A percentile compares a stretch with the other conserved stretches of the same genome.
Evolutionary conservation across 1,284 basidiomycete species (phyloP).

Genomic region (Neonothopanus nambi): DNA sequence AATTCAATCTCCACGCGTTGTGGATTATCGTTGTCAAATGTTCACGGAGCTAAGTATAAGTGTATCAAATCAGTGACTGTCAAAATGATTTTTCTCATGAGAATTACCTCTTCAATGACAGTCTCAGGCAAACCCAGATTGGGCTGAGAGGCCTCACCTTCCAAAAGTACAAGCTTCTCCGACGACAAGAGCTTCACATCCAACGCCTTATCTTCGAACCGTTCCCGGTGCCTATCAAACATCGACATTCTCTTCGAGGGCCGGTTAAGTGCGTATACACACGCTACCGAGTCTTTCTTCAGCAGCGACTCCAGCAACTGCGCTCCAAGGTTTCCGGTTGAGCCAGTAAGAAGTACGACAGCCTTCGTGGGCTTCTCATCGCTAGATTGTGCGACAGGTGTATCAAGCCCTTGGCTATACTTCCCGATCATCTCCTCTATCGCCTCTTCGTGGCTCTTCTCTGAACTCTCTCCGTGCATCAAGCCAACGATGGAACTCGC

Average conservation of each 20-base stretch:
- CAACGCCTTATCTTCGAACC: conserved; percentile 32
- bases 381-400: not conserved
- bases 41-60: conserved; percentile 2
- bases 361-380: conserved; percentile 22
- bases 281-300: conserved; percentile 24
- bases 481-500: conserved; percentile 13
- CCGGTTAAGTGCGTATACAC: conserved; percentile 35
- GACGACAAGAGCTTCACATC: conserved; percentile 28
- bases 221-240: conserved; percentile 24
- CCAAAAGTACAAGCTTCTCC: conserved; percentile 30
- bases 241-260: conserved; percentile 15
- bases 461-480: not conserved
- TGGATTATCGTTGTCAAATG: conserved; percentile 22
- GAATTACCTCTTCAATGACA: conserved; percentile 12
- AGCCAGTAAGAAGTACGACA: conserved; percentile 34
- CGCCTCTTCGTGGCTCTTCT: not conserved
- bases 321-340: conserved; percentile 36
- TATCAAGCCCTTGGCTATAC: conserved; percentile 5
- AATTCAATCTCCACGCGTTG: conserved; percentile 31
- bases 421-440: conserved; percentile 8
- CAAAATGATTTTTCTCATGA: not conserved
- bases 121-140: conserved; percentile 27
- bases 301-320: conserved; percentile 30
- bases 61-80: not conserved
- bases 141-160: conserved; percentile 24